A percentile compares a stretch with the other conserved stretches of the same genome.
Conservation (phyloP, 2,329 filamentous ascomycete species). For the Claviceps lovelessii region DNA sequence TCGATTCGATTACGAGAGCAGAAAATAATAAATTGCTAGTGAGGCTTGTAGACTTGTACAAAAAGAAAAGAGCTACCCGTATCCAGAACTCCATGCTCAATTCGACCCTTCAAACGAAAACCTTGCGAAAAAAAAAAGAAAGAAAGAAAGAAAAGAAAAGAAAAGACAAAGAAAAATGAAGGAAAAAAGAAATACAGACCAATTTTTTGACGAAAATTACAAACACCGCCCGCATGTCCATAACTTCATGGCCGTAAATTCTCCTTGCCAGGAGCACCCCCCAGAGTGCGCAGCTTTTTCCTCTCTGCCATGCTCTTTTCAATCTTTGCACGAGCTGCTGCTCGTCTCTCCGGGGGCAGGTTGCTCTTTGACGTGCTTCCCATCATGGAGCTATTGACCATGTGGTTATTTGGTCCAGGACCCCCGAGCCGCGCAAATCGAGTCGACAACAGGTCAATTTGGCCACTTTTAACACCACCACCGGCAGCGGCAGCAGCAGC, state of each 20-base stretch:
- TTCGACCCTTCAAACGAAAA: background rate
- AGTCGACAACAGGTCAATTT: slow-evolving; percentile 31
- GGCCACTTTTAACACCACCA: slow-evolving; percentile 14
- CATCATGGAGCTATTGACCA: slow-evolving; percentile 14
- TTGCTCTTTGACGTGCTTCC: slow-evolving; percentile 28
- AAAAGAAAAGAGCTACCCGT: background rate
- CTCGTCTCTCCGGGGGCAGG: slow-evolving; percentile 35
- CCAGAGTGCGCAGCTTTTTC: slow-evolving; percentile 20
- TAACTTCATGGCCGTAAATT: slow-evolving; percentile 27
- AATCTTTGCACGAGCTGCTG: slow-evolving; percentile 40
- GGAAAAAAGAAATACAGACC: background rate
- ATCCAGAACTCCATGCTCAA: slow-evolving; percentile 13
- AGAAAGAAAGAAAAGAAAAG: background rate
- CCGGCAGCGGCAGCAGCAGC: background rate
- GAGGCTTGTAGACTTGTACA: background rate
- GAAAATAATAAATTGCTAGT: background rate
- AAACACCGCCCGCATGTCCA: background rate
- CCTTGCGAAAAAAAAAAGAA: background rate
- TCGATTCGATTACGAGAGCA: background rate
- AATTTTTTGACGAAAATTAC: too few relatives aligned
- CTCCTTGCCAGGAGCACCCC: slow-evolving; percentile 31
- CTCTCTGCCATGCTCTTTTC: slow-evolving; percentile 40
- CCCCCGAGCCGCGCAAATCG: slow-evolving; percentile 32
- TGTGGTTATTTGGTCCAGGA: slow-evolving; percentile 17
- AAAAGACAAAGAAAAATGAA: background rate